Conservation (phyloP, 106 monocot genomes). For the Dendrobium nobile region DNA sequence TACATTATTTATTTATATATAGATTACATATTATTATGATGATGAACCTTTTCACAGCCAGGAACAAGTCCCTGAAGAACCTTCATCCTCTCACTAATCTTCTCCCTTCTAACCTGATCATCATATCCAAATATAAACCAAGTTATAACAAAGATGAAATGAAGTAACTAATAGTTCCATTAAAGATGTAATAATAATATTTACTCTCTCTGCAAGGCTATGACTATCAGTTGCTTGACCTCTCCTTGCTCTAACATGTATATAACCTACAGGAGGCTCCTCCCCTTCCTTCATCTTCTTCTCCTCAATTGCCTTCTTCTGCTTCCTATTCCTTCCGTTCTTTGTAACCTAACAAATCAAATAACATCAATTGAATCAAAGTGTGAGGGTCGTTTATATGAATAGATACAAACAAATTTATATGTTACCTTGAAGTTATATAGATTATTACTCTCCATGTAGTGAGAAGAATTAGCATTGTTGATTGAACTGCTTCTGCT, state of each 20-base stretch:
- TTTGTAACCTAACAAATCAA: too few species aligned
- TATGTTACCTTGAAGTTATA: too few species aligned
- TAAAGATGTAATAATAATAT: not conserved
- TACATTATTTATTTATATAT: not conserved
- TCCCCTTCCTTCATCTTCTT: not conserved
- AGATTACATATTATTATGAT: not conserved
- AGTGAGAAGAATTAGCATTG: not conserved
- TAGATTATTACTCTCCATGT: not conserved
- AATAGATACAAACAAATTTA: too few species aligned
- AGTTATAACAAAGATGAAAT: not conserved
- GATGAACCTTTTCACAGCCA: constrained; percentile 43
- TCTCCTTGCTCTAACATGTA: constrained; percentile 38
- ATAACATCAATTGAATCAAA: not conserved
- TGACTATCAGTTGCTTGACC: constrained; percentile 43
- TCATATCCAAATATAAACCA: not conserved
- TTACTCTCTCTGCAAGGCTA: constrained; percentile 36
- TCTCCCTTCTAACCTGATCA: constrained; percentile 51
- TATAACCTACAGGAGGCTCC: constrained; percentile 57
- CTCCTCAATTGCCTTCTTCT: not conserved
- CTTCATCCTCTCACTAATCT: constrained; percentile 47
- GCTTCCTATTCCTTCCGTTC: not conserved
- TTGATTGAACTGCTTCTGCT: not conserved
- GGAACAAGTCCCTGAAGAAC: constrained; percentile 46
- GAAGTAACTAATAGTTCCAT: not conserved
- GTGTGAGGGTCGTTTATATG: too few species aligned